phyloP scores from a whole-genome alignment of 768 basidiomycete species.

The Macrocybe gigantea region DNA sequence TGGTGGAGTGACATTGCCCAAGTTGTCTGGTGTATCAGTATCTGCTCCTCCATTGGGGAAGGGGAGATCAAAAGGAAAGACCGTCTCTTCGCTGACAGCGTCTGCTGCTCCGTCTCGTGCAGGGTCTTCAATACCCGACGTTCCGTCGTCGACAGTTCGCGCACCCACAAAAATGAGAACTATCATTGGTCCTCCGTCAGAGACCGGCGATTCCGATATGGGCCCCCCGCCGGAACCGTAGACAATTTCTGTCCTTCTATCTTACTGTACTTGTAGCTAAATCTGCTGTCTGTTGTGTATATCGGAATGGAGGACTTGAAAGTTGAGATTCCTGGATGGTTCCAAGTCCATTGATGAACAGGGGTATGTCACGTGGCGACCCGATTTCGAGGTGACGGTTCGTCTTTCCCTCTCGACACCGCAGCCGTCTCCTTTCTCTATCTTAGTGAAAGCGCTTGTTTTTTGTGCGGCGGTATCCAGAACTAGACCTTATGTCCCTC shows the following conservation, averaged over 20 bases:
- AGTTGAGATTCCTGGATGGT: too few species aligned
- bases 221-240: constrained; percentile 21
- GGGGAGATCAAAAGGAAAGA: constrained; percentile 32
- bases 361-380: too few species aligned
- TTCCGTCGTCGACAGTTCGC: constrained; percentile 29
- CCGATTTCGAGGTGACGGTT: too few species aligned
- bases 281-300: not conserved
- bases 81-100: constrained; percentile 36
- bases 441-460: too few species aligned
- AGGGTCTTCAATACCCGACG: constrained; percentile 46
- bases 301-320: too few species aligned
- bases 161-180: constrained; percentile 66
- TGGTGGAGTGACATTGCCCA: constrained; percentile 25
- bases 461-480: not conserved
- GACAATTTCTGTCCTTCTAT: constrained; percentile 5
- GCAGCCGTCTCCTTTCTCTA: too few species aligned
- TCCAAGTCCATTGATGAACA: too few species aligned
- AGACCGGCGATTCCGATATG: constrained; percentile 46
- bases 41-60: constrained; percentile 41
- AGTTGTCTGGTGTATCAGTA: constrained; percentile 34
- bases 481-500: constrained; percentile 12
- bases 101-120: constrained; percentile 54
- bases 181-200: constrained; percentile 47
- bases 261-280: not conserved
- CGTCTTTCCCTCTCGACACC: too few species aligned